A percentile compares a stretch with the other conserved stretches of the same genome.
These are phyloP conservation scores for Carpinus viminea DNA, from an alignment of 306 rosid species.

Conservation along the genomic window DNA sequence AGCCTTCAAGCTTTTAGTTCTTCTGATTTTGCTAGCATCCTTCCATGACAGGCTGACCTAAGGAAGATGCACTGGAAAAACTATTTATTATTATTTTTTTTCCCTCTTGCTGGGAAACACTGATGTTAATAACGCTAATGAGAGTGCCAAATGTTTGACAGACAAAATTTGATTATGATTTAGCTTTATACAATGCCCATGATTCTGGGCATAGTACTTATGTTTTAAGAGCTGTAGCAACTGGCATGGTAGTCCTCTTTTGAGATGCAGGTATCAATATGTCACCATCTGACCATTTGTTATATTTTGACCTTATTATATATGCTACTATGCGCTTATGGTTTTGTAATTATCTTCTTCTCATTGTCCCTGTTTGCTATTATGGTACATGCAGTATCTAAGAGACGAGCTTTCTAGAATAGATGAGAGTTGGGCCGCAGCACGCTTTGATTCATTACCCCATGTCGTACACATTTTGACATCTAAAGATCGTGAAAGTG, in stretches of 20 bases:
- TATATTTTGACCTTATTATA: neutral
- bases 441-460: slow-evolving; percentile 99
- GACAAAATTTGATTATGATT: neutral
- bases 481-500: slow-evolving; percentile 93
- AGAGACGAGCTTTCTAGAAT: slow-evolving; percentile 74
- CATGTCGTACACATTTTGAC: slow-evolving; percentile 98
- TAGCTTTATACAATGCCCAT: neutral
- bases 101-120: neutral
- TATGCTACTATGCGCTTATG: neutral
- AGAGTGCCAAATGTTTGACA: neutral
- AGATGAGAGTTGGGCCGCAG: slow-evolving; percentile 89
- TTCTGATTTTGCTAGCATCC: slow-evolving; percentile 9
- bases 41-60: neutral
- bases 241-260: slow-evolving; percentile 1
- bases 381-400: slow-evolving; percentile 66
- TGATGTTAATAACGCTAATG: neutral
- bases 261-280: neutral
- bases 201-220: neutral
- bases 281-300: neutral
- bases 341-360: slow-evolving; percentile 15
- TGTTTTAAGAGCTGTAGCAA: neutral
- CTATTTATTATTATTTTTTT: neutral
- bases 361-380: slow-evolving; percentile 26
- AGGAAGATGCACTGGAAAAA: neutral
- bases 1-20: neutral